Percentiles rank a stretch among this genome's conserved stretches.
Conservation (phyloP, 2,329 filamentous ascomycete species). For the Albifimbria verrucaria region DNA sequence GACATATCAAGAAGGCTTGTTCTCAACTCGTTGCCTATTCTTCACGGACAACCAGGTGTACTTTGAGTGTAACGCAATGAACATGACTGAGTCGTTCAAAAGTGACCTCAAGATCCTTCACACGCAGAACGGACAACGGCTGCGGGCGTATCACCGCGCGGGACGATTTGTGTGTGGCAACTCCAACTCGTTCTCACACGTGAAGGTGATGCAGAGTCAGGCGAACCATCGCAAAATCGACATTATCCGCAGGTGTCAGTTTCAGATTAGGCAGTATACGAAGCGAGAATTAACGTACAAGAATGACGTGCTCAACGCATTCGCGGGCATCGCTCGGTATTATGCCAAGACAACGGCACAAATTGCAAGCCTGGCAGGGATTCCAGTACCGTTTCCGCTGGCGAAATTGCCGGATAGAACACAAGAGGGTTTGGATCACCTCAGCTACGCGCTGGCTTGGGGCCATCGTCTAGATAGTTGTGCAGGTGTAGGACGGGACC, state of each 20-base stretch:
- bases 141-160: neutral
- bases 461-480: neutral
- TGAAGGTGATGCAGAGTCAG: neutral
- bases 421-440: constrained; percentile 1
- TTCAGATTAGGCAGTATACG: neutral
- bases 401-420: neutral
- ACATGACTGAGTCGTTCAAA: neutral
- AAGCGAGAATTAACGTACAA: neutral
- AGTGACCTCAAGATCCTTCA: neutral
- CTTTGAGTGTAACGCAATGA: constrained; percentile 3
- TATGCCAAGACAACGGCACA: neutral
- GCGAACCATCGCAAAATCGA: constrained; percentile 1
- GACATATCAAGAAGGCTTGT: constrained; percentile 2
- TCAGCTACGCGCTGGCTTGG: constrained; percentile 2
- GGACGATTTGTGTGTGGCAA: constrained; percentile 1
- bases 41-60: neutral
- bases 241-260: constrained; percentile 2
- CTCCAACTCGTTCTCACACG: constrained; percentile 1
- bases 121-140: neutral
- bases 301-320: neutral
- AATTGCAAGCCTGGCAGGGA: constrained; percentile 1
- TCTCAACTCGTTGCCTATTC: constrained; percentile 1
- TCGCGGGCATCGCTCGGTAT: neutral
- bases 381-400: constrained; percentile 1
- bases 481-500: neutral